Evolutionary conservation across 495 filamentous ascomycete species (phyloP).

Genomic region (Penicillium salamii): DNA sequence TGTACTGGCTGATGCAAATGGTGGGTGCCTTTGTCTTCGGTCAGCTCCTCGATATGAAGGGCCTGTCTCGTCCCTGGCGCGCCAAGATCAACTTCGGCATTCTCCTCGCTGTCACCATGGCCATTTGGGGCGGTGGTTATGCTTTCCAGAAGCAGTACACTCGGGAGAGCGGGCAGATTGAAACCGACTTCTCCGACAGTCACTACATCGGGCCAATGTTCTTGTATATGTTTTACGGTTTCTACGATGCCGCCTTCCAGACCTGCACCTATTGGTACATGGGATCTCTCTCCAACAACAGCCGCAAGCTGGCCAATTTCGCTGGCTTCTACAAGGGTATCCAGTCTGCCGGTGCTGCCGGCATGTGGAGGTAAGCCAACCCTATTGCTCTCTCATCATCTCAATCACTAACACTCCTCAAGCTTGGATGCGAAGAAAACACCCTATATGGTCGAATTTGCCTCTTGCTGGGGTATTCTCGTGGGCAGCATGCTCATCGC

Average conservation of each 20-base stretch:
- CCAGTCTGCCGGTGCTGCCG: constrained; percentile 88
- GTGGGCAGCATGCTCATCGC: constrained; percentile 69
- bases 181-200: constrained; percentile 62
- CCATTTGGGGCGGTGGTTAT: constrained; percentile 85
- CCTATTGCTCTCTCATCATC: not conserved
- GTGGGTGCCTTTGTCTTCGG: constrained; percentile 78
- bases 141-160: constrained; percentile 68
- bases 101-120: constrained; percentile 73
- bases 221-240: constrained; percentile 90
- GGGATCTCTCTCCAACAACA: constrained; percentile 87
- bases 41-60: constrained; percentile 65
- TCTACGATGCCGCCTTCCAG: constrained; percentile 86
- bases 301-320: constrained; percentile 88
- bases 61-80: constrained; percentile 64
- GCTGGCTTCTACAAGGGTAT: constrained; percentile 97
- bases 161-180: constrained; percentile 46
- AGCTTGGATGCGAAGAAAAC: constrained; percentile 61
- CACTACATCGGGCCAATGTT: constrained; percentile 82
- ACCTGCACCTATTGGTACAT: constrained; percentile 91
- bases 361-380: constrained; percentile 65
- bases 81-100: constrained; percentile 67
- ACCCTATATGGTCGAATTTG: constrained; percentile 64
- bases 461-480: constrained; percentile 68
- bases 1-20: constrained; percentile 90
- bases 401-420: constrained; percentile 13